Conservation (phyloP, 2,329 filamentous ascomycete genomes). For the Exophiala sideris region DNA sequence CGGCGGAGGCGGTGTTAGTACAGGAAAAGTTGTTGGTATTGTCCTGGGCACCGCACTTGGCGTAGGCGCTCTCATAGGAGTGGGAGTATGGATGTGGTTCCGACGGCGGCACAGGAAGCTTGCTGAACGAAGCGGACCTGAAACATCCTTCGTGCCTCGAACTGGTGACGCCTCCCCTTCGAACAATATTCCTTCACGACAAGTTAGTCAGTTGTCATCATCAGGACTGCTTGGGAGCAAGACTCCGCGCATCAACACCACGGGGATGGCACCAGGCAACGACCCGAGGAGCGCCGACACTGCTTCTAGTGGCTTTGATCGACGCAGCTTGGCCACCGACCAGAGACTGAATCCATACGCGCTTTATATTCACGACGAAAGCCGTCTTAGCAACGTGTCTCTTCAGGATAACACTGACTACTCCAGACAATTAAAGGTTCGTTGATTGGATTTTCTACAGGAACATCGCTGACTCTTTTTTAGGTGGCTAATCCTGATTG, state of each 20-base stretch:
- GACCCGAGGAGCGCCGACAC: conserved; percentile 22
- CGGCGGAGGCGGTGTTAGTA: conserved; percentile 33
- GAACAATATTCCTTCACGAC: conserved; percentile 28
- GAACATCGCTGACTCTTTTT: conserved; percentile 9
- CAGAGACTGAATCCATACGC: conserved; percentile 44
- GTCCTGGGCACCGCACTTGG: conserved; percentile 42
- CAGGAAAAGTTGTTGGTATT: conserved; percentile 44
- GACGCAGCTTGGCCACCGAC: conserved; percentile 35
- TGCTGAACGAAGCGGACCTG: conserved; percentile 2
- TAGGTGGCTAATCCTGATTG: conserved; percentile 28
- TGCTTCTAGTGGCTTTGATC: conserved; percentile 18
- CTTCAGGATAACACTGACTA: conserved; percentile 49
- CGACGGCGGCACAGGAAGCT: conserved; percentile 34
- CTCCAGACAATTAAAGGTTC: conserved; percentile 36
- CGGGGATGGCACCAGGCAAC: conserved; percentile 12
- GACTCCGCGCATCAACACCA: conserved; percentile 24
- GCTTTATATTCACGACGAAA: conserved; percentile 39
- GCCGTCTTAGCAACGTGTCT: conserved; percentile 43
- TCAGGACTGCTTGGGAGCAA: conserved; percentile 26
- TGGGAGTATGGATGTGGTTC: conserved; percentile 39
- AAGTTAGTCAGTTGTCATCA: conserved; percentile 30
- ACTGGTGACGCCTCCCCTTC: conserved; percentile 17
- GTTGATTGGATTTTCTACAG: neutral
- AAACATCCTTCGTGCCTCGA: conserved; percentile 18
- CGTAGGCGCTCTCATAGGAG: conserved; percentile 36